A percentile compares a stretch with the other conserved stretches of the same genome.
These are phyloP conservation scores for Filosporella fistucella DNA, from an alignment of 495 filamentous ascomycete genomes.

Conservation along the genomic window DNA sequence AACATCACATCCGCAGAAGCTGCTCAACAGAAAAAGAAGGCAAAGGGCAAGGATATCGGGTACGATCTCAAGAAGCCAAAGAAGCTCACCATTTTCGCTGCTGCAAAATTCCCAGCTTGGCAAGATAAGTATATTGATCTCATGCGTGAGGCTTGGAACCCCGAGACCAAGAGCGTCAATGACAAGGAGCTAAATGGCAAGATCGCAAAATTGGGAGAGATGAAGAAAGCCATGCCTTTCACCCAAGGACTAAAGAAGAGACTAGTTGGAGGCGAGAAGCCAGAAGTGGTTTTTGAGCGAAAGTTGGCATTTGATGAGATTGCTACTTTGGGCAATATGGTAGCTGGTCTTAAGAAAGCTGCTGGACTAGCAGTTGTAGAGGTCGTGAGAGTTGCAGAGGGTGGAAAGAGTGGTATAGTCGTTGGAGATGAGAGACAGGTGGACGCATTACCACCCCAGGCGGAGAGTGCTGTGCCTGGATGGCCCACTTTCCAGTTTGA, in stretches of 20 bases:
- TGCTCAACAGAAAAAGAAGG: constrained; percentile 72
- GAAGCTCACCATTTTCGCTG: constrained; percentile 82
- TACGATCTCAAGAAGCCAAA: constrained; percentile 92
- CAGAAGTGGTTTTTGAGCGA: constrained; percentile 67
- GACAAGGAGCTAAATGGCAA: constrained; percentile 75
- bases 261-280: constrained; percentile 54
- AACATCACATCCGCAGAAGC: constrained; percentile 87
- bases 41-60: constrained; percentile 74
- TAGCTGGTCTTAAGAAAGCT: constrained; percentile 53
- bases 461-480: constrained; percentile 73
- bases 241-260: constrained; percentile 82
- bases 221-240: constrained; percentile 98
- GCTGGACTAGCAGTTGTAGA: constrained; percentile 60
- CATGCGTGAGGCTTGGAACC: constrained; percentile 52
- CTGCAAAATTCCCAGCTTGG: constrained; percentile 77
- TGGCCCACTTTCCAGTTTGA: constrained; percentile 72
- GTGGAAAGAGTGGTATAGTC: constrained; percentile 59
- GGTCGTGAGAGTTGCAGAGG: constrained; percentile 64
- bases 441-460: constrained; percentile 47
- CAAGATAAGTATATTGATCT: constrained; percentile 88
- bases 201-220: constrained; percentile 76
- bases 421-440: constrained; percentile 45
- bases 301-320: constrained; percentile 85
- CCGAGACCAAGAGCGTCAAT: constrained; percentile 38
- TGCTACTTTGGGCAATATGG: constrained; percentile 57